Base-by-base conservation (phyloP, 148 eudicot genomes). In the Amaranthus hypochondriacus region DNA sequence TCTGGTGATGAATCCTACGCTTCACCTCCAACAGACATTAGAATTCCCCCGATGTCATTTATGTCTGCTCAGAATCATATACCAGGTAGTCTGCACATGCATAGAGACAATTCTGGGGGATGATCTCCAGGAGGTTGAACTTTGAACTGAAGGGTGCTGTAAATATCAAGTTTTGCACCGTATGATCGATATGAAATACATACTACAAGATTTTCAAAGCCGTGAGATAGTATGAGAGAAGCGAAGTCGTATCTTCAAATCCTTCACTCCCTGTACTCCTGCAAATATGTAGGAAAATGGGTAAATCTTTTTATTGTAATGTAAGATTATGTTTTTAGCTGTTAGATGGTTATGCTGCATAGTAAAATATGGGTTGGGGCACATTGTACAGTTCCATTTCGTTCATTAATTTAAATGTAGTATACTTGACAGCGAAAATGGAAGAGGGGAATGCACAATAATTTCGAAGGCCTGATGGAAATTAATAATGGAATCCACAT, bases 121-220 rank as follows among this genome's bases (percentile, higher is more conserved):
- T 14, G 96, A 94, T 57, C 89, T 92, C 66, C 92, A 92, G n/a
- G 97, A 94, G 79, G 98, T 94, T 28, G 89, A 94, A 73, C 92
- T 92, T 60, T 94, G 79, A 85, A 70, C 28, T 15, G 58, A 13
- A 28, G 14, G 72, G 56, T 48, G 77, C 64, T 83, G 86, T 83
- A 74, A 21, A 75, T 81, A 81, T 75, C 77, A 78, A 81, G 73
- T 75, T 80, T 83, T 80, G 83, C 73, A 28, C 69, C 73, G 21
- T n/a, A 48, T 76, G 74, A 69, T 68, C 58, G 56, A 18, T 73
- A 66, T 13, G 64, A 50, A 47, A 53, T 46, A 39, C 52, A 7
- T 13, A 67, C 49, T 49, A 57, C 12, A 51, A 50, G 52, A 71
- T 8, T 48, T 8, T 15, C 69, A 9, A 61, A 5, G 49, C 51